Conservation (phyloP, 1,284 basidiomycete species). For the Trametes versicolor region DNA sequence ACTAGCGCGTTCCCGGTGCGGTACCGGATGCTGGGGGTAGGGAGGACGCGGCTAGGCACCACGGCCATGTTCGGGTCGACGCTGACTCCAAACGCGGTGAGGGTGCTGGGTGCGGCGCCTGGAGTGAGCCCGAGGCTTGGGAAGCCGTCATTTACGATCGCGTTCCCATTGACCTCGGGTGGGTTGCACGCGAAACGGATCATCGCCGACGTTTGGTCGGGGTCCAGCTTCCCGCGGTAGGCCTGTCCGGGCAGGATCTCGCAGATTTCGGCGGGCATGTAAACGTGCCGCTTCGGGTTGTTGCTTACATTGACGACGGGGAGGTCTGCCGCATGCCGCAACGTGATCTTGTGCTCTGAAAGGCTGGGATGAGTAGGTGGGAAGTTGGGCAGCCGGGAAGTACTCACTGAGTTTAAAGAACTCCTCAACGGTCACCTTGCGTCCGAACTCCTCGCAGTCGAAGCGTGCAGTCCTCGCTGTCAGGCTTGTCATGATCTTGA, state of each 20-base stretch:
- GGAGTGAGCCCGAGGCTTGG: constrained; percentile 59
- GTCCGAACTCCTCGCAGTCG: constrained; percentile 59
- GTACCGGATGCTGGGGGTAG: constrained; percentile 66
- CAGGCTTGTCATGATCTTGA: constrained; percentile 50
- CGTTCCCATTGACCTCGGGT: constrained; percentile 63
- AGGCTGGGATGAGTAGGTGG: background rate
- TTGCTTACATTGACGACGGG: constrained; percentile 69
- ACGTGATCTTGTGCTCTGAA: constrained; percentile 64
- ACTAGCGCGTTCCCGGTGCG: constrained; percentile 52
- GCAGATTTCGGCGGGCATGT: constrained; percentile 76
- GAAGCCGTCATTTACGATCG: constrained; percentile 67
- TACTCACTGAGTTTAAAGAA: constrained; percentile 69
- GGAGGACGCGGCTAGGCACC: constrained; percentile 69
- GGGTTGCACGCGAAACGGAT: constrained; percentile 68
- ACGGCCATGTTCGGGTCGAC: constrained; percentile 66
- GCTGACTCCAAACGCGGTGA: constrained; percentile 63
- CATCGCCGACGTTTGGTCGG: constrained; percentile 69
- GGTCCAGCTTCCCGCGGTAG: constrained; percentile 61
- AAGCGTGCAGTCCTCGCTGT: constrained; percentile 60
- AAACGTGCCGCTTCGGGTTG: constrained; percentile 51
- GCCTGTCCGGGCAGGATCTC: constrained; percentile 65
- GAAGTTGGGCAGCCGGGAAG: background rate
- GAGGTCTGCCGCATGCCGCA: constrained; percentile 59
- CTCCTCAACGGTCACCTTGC: constrained; percentile 62
- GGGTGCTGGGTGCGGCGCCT: constrained; percentile 33